phyloP scores from a whole-genome alignment of 2,329 filamentous ascomycete species.

The Phialemoniopsis sp. region DNA sequence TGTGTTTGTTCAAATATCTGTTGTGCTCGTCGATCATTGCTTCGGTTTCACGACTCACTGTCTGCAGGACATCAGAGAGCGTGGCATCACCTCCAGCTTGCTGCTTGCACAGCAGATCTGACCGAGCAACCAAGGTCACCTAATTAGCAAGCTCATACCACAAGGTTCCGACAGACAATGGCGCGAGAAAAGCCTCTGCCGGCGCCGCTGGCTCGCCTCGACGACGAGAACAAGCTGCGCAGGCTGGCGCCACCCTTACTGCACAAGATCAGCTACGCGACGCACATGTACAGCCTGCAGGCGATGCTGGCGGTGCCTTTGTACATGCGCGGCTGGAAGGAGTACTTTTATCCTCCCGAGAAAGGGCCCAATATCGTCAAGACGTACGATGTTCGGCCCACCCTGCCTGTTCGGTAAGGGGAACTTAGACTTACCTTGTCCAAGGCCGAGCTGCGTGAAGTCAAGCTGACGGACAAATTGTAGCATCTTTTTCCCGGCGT shows the following conservation, averaged over 20 bases:
- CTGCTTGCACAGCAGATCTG: too few species aligned
- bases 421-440: not conserved
- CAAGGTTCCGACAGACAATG: too few species aligned
- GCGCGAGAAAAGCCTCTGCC: too few species aligned
- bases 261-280: slow-evolving; percentile 14
- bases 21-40: too few species aligned
- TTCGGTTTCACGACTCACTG: too few species aligned
- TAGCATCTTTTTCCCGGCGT: slow-evolving; percentile 34
- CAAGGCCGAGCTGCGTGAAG: too few species aligned
- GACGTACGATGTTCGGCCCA: slow-evolving; percentile 24
- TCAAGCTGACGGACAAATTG: too few species aligned
- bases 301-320: slow-evolving; percentile 8
- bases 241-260: slow-evolving; percentile 10
- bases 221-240: slow-evolving; percentile 1
- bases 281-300: slow-evolving; percentile 18
- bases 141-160: too few species aligned
- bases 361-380: slow-evolving; percentile 25
- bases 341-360: slow-evolving; percentile 18
- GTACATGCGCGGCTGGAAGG: slow-evolving; percentile 18
- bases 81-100: too few species aligned
- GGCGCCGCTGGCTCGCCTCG: not conserved
- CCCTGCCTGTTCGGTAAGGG: slow-evolving; percentile 25
- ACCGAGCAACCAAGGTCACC: too few species aligned
- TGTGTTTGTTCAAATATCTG: too few species aligned
- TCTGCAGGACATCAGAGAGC: too few species aligned